phyloP scores from a whole-genome alignment of 305 asterid genomes.

The Fraxinus xanthoxyloides region DNA sequence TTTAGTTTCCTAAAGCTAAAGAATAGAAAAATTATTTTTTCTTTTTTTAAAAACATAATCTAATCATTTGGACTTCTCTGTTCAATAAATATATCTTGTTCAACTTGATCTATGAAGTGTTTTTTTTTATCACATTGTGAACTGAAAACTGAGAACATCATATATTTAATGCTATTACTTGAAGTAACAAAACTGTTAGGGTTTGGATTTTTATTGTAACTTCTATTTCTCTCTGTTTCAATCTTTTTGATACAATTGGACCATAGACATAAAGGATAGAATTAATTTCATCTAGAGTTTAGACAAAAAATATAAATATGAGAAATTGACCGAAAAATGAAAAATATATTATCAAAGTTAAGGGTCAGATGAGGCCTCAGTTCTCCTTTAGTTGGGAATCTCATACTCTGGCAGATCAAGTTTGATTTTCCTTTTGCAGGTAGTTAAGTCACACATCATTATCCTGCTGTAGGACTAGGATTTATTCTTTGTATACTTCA shows the following conservation, averaged over 20 bases:
- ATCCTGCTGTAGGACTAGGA: background rate
- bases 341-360: background rate
- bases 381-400: background rate
- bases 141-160: background rate
- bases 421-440: background rate
- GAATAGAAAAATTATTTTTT: background rate
- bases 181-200: background rate
- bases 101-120: background rate
- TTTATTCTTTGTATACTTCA: background rate
- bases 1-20: background rate
- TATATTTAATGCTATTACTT: slow-evolving; percentile 1
- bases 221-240: background rate
- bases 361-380: background rate
- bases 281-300: background rate
- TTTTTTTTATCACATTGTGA: background rate
- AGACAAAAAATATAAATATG: background rate
- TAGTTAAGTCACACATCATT: background rate
- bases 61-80: background rate
- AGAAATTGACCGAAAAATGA: background rate
- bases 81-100: background rate
- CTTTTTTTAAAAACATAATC: background rate
- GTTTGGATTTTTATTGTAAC: background rate
- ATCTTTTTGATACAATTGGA: background rate
- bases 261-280: background rate
- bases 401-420: background rate